Conservation (phyloP, 139 green algal genomes). For the Coelastrella sp. region DNA sequence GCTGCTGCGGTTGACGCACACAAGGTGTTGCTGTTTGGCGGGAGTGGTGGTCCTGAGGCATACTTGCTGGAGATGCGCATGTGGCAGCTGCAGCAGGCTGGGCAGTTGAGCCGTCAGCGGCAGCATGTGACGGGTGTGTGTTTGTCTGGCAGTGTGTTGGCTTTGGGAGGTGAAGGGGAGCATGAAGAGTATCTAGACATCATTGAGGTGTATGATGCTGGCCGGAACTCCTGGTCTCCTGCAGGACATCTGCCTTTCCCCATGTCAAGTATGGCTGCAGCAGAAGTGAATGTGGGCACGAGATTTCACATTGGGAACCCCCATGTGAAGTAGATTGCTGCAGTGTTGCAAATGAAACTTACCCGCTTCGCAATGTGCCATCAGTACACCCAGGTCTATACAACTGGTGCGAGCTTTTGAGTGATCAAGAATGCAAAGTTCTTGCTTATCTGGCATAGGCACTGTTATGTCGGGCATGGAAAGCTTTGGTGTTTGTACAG, state of each 20-base stretch:
- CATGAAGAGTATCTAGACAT: conserved; percentile 28
- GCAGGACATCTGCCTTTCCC: conserved; percentile 11
- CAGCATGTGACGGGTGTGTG: conserved; percentile 5
- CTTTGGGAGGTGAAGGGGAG: neutral
- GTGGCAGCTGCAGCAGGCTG: conserved; percentile 21
- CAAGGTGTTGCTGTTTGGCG: conserved; percentile 22
- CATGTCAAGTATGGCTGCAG: conserved; percentile 19
- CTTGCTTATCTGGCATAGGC: neutral
- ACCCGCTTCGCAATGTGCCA: neutral
- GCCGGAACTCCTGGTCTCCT: neutral
- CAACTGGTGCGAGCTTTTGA: neutral
- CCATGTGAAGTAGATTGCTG: neutral
- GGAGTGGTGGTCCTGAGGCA: neutral
- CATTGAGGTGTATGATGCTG: conserved; percentile 13
- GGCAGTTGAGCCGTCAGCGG: neutral
- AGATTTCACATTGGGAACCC: conserved; percentile 4
- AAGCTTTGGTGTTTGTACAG: no score
- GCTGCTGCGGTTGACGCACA: conserved; percentile 5
- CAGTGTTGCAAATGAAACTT: neutral
- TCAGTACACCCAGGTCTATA: no score
- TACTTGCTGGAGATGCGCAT: conserved; percentile 16
- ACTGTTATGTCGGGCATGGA: no score
- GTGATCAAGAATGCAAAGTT: neutral
- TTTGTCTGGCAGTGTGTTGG: neutral
- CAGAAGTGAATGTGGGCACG: neutral